phyloP scores from a whole-genome alignment of 192 early-diverging fungal species.

The Cladochytrium replicatum region DNA sequence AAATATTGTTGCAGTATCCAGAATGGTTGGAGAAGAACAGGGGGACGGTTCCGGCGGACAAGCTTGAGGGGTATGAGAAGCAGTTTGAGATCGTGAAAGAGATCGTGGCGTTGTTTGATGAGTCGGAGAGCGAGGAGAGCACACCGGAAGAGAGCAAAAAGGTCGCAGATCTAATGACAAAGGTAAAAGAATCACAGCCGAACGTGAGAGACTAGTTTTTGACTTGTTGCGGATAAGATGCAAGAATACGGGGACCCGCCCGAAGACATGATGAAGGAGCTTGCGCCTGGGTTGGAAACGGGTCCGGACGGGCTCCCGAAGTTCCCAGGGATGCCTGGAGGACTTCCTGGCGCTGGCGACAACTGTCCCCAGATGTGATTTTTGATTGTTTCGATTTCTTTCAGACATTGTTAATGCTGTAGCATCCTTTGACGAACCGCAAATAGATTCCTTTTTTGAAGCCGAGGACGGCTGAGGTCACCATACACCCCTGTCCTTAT shows the following conservation, averaged over 20 bases:
- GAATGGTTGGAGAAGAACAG: constrained; percentile 76
- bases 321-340: constrained; percentile 30
- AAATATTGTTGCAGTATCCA: constrained; percentile 60
- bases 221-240: constrained; percentile 57
- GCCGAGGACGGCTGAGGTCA: too few relatives aligned
- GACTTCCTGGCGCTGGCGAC: too few relatives aligned
- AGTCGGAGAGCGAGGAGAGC: constrained; percentile 52
- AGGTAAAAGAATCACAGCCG: constrained; percentile 37
- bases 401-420: too few relatives aligned
- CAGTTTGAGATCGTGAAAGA: constrained; percentile 69
- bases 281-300: constrained; percentile 85
- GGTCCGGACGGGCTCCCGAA: constrained; percentile 64
- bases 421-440: too few relatives aligned
- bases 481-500: too few relatives aligned
- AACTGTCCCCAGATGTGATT: too few relatives aligned
- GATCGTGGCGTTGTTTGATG: constrained; percentile 78
- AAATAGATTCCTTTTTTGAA: too few relatives aligned
- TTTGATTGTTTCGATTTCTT: too few relatives aligned
- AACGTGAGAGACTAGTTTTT: not conserved
- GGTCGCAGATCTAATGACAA: constrained; percentile 87
- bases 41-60: constrained; percentile 52
- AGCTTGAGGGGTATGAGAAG: constrained; percentile 64
- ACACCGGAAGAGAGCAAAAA: constrained; percentile 54
- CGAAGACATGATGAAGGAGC: constrained; percentile 71
- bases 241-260: constrained; percentile 96